Conservation (phyloP, 495 filamentous ascomycete genomes). For the Xylaria flabelliformis region DNA sequence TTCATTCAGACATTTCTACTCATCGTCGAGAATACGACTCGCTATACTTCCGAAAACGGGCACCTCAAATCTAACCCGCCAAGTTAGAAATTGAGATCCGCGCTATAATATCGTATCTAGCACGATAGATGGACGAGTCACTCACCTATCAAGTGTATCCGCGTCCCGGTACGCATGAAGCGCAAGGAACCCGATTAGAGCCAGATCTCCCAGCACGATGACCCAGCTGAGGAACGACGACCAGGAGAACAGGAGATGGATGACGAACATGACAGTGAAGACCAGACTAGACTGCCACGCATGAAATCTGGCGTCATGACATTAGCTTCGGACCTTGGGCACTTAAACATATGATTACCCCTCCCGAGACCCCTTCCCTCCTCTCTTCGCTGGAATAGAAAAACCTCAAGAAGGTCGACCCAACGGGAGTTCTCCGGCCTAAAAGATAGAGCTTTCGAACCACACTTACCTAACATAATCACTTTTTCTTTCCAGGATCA, state of each 20-base stretch:
- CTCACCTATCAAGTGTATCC: constrained; percentile 83
- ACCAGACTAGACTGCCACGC: constrained; percentile 93
- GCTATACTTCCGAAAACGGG: constrained; percentile 85
- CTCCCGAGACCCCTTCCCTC: background rate
- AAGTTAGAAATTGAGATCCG: background rate
- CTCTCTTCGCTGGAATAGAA: background rate
- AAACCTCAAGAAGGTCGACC: background rate
- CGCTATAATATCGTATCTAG: constrained; percentile 18
- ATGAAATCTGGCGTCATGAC: constrained; percentile 70
- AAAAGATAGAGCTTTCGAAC: background rate
- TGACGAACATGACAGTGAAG: constrained; percentile 82
- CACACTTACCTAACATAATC: constrained; percentile 87
- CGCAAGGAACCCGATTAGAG: constrained; percentile 77
- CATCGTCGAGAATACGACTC: constrained; percentile 90
- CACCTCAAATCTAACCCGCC: constrained; percentile 68
- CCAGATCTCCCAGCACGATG: constrained; percentile 75
- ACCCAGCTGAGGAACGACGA: constrained; percentile 83
- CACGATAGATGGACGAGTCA: background rate
- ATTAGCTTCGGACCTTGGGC: constrained; percentile 6
- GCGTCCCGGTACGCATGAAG: constrained; percentile 86
- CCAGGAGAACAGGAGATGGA: constrained; percentile 88
- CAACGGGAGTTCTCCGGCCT: background rate
- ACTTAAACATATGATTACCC: no score
- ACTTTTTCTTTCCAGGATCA: constrained; percentile 90
- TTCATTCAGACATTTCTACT: constrained; percentile 54